phyloP scores from a whole-genome alignment of 202 grass and related monocot genomes.

The Thinopyrum obtusiflorum region DNA sequence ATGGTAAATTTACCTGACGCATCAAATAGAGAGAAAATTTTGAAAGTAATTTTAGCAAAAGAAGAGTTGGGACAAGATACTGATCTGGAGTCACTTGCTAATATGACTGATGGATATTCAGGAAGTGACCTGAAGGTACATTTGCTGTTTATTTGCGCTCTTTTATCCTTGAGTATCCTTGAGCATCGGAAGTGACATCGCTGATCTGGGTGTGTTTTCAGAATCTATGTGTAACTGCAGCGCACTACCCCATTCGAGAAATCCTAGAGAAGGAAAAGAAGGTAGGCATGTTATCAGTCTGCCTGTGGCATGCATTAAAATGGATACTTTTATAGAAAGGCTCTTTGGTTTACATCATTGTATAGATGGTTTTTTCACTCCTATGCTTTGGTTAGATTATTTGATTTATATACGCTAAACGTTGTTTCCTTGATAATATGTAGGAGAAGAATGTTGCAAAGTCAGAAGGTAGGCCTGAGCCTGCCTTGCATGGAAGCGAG shows the following conservation, averaged over 20 bases:
- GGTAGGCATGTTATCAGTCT: slow-evolving; percentile 40
- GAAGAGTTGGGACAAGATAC: slow-evolving; percentile 74
- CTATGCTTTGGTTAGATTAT: not conserved
- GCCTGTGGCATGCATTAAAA: not conserved
- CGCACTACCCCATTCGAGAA: slow-evolving; percentile 93
- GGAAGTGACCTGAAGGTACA: slow-evolving; percentile 96
- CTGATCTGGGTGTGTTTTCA: slow-evolving; percentile 37
- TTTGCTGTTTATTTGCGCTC: slow-evolving; percentile 24
- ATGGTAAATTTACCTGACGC: slow-evolving; percentile 98
- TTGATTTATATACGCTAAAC: not conserved
- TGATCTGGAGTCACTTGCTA: slow-evolving; percentile 76
- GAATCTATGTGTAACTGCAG: slow-evolving; percentile 96
- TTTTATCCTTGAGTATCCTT: slow-evolving; percentile 25
- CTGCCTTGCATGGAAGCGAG: slow-evolving; percentile 73
- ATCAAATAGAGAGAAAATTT: slow-evolving; percentile 94
- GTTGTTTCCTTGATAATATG: slow-evolving; percentile 20
- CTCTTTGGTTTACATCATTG: not conserved
- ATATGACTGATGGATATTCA: slow-evolving; percentile 97
- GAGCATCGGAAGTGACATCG: not conserved
- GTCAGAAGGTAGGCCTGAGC: slow-evolving; percentile 66
- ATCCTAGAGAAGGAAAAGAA: slow-evolving; percentile 99
- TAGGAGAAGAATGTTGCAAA: slow-evolving; percentile 74
- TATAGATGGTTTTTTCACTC: slow-evolving; percentile 15
- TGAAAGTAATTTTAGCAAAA: slow-evolving; percentile 95
- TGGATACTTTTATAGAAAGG: not conserved